Conservation (phyloP, 495 filamentous ascomycete species). For the Penicillium chermesinum region DNA sequence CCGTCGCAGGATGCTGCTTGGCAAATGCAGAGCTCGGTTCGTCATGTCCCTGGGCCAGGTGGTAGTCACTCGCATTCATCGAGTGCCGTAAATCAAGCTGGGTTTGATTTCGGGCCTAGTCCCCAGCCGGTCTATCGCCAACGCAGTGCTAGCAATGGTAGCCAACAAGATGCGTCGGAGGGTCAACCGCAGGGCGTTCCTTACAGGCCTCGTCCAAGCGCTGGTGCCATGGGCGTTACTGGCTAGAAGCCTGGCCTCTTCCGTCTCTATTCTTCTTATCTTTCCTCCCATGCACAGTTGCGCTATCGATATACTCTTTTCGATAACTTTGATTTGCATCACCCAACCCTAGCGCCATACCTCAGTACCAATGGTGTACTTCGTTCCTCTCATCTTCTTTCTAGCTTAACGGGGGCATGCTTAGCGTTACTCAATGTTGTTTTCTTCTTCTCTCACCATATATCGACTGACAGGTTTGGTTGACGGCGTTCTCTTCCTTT, state of each 20-base stretch:
- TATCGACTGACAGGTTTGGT: slow-evolving; percentile 31
- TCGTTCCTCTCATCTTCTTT: slow-evolving; percentile 14
- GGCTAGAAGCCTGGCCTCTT: slow-evolving; percentile 20
- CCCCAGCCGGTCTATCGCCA: slow-evolving; percentile 24
- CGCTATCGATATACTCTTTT: slow-evolving; percentile 18
- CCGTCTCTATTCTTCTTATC: slow-evolving; percentile 8
- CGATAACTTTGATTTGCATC: slow-evolving; percentile 22
- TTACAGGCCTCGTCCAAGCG: slow-evolving; percentile 37
- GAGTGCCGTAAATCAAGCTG: slow-evolving; percentile 25
- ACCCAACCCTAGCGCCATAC: slow-evolving; percentile 14
- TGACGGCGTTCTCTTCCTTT: slow-evolving; percentile 30
- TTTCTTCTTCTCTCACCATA: no score
- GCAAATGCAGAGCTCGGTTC: slow-evolving; percentile 76
- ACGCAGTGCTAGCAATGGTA: slow-evolving; percentile 40
- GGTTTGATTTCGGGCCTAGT: slow-evolving; percentile 27
- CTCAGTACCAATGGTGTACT: slow-evolving; percentile 17
- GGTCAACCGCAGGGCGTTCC: slow-evolving; percentile 31
- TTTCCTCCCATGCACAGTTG: slow-evolving; percentile 18
- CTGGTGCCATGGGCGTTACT: slow-evolving; percentile 44
- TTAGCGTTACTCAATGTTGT: slow-evolving; percentile 30
- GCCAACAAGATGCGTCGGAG: slow-evolving; percentile 33
- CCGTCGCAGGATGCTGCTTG: slow-evolving; percentile 63
- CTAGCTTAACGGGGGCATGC: slow-evolving; percentile 21
- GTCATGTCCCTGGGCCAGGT: slow-evolving; percentile 64
- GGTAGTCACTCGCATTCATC: slow-evolving; percentile 34